phyloP scores from a whole-genome alignment of 2,329 filamentous ascomycete genomes.

The Hypoxylon rubiginosum region DNA sequence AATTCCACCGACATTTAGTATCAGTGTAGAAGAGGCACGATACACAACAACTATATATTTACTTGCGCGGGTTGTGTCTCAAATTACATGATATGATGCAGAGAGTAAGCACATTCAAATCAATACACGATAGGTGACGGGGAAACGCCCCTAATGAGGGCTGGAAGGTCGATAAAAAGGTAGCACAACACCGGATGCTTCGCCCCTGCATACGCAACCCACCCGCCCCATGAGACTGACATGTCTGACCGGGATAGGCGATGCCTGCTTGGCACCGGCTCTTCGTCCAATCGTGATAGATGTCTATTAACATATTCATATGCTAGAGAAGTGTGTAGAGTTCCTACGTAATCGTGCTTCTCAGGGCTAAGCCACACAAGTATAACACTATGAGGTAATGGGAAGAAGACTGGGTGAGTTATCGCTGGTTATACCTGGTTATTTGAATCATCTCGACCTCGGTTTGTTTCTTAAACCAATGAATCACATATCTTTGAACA shows the following conservation, averaged over 20 bases:
- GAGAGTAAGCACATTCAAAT: not conserved
- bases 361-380: conserved; percentile 37
- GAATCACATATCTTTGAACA: not conserved
- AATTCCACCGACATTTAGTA: not conserved
- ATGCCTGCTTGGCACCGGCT: conserved; percentile 49
- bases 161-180: conserved; percentile 15
- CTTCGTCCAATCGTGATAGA: conserved; percentile 22
- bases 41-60: not conserved
- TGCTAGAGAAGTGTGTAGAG: conserved; percentile 6
- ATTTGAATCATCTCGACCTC: conserved; percentile 14
- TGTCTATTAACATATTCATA: conserved; percentile 6
- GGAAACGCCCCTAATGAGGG: conserved; percentile 9
- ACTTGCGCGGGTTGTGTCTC: not conserved
- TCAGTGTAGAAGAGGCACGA: not conserved
- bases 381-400: conserved; percentile 13
- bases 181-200: conserved; percentile 29
- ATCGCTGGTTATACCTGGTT: conserved; percentile 4
- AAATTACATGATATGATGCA: not conserved
- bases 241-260: conserved; percentile 39
- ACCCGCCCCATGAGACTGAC: conserved; percentile 41
- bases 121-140: not conserved
- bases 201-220: conserved; percentile 49
- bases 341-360: conserved; percentile 36
- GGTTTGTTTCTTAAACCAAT: conserved; percentile 19
- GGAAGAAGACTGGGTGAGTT: not conserved